phyloP scores from a whole-genome alignment of 306 rosid genomes.

The Macrotyloma uniflorum region DNA sequence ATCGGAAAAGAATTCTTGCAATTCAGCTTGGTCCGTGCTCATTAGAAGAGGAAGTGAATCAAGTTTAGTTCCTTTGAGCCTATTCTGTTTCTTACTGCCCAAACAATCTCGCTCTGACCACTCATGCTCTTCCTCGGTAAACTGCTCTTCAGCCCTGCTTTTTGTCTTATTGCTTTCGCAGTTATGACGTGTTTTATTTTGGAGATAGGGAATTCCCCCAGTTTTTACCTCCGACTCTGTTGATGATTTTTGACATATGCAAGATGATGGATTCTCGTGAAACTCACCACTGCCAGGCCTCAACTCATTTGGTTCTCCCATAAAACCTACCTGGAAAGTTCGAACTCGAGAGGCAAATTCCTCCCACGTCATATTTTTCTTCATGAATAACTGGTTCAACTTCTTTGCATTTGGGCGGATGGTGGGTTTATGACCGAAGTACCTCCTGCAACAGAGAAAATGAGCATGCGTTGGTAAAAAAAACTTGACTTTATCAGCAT shows the following conservation, averaged over 20 bases:
- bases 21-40: constrained; percentile 54
- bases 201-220: constrained; percentile 14
- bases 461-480: constrained; percentile 7
- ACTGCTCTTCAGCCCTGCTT: constrained; percentile 40
- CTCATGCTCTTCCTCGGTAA: constrained; percentile 55
- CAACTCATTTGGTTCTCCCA: constrained; percentile 90
- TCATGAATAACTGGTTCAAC: constrained; percentile 56
- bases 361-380: constrained; percentile 70
- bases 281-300: constrained; percentile 74
- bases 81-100: constrained; percentile 38
- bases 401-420: constrained; percentile 85
- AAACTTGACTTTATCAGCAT: constrained; percentile 16
- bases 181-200: constrained; percentile 34
- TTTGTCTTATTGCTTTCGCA: constrained; percentile 19
- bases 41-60: constrained; percentile 39
- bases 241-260: constrained; percentile 64
- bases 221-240: constrained; percentile 36
- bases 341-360: constrained; percentile 69
- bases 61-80: constrained; percentile 31
- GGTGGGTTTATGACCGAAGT: constrained; percentile 88
- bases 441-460: constrained; percentile 65
- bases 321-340: constrained; percentile 75
- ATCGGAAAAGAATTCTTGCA: constrained; percentile 77
- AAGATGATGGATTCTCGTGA: constrained; percentile 83
- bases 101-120: constrained; percentile 54